phyloP scores from a whole-genome alignment of 257 asterid genomes.

The Ilex asprella region DNA sequence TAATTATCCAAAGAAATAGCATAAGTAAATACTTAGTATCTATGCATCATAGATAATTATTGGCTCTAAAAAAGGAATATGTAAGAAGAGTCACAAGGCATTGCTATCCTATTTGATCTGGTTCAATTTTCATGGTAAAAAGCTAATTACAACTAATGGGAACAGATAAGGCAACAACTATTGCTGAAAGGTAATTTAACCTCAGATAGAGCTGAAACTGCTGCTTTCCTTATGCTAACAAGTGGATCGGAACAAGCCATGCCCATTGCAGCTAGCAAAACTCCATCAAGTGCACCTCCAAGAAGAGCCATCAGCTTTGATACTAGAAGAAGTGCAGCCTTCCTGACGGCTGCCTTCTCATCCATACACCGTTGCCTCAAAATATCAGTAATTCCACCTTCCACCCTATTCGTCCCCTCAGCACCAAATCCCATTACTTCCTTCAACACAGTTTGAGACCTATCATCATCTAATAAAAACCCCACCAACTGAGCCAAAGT shows the following conservation, averaged over 20 bases:
- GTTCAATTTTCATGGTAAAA: too few species aligned
- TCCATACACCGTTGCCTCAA: constrained; percentile 65
- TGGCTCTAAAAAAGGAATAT: too few species aligned
- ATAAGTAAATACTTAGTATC: too few species aligned
- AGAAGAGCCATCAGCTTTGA: constrained; percentile 58
- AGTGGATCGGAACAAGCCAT: constrained; percentile 94
- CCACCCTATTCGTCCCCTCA: constrained; percentile 17
- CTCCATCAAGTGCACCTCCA: constrained; percentile 65
- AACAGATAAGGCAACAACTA: background rate
- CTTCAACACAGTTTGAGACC: constrained; percentile 39
- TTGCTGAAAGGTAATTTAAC: constrained; percentile 27
- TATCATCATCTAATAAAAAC: constrained; percentile 41
- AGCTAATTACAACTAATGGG: too few species aligned
- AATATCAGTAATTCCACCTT: constrained; percentile 39
- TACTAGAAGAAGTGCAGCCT: constrained; percentile 75
- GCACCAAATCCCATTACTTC: constrained; percentile 50
- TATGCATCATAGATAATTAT: too few species aligned
- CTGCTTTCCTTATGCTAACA: constrained; percentile 91
- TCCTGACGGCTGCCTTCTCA: constrained; percentile 94
- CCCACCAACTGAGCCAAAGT: constrained; percentile 66
- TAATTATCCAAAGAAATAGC: too few species aligned
- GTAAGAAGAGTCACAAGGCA: too few species aligned
- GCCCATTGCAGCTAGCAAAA: constrained; percentile 71
- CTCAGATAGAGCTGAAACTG: constrained; percentile 83
- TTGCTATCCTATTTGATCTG: too few species aligned